Evolutionary conservation across 2,329 filamentous ascomycete species (phyloP).

Genomic region (Fusarium pseudocircinatum): DNA sequence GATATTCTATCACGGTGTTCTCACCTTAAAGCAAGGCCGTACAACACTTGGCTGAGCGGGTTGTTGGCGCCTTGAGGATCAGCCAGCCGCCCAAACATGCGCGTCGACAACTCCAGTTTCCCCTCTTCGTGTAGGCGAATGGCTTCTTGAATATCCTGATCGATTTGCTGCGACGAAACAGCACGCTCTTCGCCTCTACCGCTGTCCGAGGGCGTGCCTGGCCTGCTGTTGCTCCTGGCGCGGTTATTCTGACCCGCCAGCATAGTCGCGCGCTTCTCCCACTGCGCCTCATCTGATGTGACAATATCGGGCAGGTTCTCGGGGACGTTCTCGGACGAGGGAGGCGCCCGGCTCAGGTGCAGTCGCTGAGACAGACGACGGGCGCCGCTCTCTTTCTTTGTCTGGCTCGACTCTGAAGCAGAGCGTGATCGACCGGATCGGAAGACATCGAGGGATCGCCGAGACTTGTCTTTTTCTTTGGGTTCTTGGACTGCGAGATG

Average conservation of each 20-base stretch:
- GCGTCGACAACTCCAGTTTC: constrained; percentile 80
- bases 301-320: constrained; percentile 80
- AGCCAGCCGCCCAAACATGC: constrained; percentile 84
- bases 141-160: constrained; percentile 89
- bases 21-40: constrained; percentile 88
- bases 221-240: constrained; percentile 52
- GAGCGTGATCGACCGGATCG: constrained; percentile 58
- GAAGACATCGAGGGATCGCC: constrained; percentile 59
- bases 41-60: constrained; percentile 93
- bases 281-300: constrained; percentile 72
- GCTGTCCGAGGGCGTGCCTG: constrained; percentile 50
- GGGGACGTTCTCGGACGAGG: constrained; percentile 79
- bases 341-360: constrained; percentile 67
- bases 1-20: neutral
- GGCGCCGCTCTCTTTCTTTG: constrained; percentile 47
- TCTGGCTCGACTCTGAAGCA: constrained; percentile 54
- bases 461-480: constrained; percentile 47
- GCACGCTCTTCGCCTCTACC: constrained; percentile 41
- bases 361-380: constrained; percentile 75
- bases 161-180: constrained; percentile 61
- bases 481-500: constrained; percentile 46
- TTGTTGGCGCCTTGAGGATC: constrained; percentile 88
- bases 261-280: constrained; percentile 94
- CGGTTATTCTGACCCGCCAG: constrained; percentile 73
- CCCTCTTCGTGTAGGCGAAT: constrained; percentile 91